Evolutionary conservation across 2,329 filamentous ascomycete genomes (phyloP).

Genomic region (Catunica adiposa): DNA sequence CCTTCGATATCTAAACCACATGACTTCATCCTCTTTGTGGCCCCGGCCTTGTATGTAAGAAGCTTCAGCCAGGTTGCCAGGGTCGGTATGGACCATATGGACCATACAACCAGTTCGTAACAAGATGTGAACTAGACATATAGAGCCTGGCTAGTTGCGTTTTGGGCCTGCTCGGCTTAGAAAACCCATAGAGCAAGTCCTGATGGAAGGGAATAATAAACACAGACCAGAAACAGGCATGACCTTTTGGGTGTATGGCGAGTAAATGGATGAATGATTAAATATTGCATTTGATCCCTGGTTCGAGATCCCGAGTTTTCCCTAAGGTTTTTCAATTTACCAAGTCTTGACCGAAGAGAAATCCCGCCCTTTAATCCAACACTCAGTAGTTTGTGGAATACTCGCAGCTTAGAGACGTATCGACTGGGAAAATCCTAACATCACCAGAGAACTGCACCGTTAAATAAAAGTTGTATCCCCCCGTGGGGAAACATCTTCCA

Average conservation of each 20-base stretch:
- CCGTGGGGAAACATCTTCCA: slow-evolving; percentile 7
- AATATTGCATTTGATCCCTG: too few species aligned
- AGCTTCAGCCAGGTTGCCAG: not conserved
- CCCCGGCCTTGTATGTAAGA: not conserved
- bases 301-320: not conserved
- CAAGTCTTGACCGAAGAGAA: too few species aligned
- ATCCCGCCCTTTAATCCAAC: too few species aligned
- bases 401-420: not conserved
- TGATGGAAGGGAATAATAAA: not conserved
- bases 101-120: not conserved
- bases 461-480: not conserved
- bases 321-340: not conserved
- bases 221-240: not conserved
- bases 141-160: not conserved
- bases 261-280: too few species aligned
- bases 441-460: not conserved
- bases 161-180: not conserved
- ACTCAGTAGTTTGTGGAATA: not conserved
- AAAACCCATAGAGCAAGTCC: not conserved
- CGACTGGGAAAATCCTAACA: not conserved
- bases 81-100: not conserved
- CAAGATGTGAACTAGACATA: not conserved
- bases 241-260: not conserved
- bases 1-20: not conserved
- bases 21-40: not conserved